Percentiles rank a stretch among this genome's conserved stretches.
These are phyloP conservation scores for Pisolithus orientalis DNA, from an alignment of 768 basidiomycete genomes.

Conservation along the genomic window DNA sequence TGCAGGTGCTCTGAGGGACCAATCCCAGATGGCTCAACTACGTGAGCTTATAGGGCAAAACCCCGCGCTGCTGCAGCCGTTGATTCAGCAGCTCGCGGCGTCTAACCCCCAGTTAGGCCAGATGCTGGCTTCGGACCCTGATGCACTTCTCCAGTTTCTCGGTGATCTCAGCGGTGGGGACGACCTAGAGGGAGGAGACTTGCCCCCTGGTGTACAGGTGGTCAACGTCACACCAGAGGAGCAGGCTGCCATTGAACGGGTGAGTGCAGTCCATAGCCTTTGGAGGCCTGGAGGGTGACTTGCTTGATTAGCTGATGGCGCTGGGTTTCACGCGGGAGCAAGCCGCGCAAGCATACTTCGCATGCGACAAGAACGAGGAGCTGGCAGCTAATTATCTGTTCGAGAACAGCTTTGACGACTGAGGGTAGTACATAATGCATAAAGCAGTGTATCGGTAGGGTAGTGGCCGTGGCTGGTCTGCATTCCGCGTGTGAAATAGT, in stretches of 20 bases:
- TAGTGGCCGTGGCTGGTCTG: neutral
- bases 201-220: slow-evolving; percentile 43
- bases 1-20: slow-evolving; percentile 49
- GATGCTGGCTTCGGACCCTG: slow-evolving; percentile 63
- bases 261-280: slow-evolving; percentile 34
- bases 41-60: slow-evolving; percentile 70
- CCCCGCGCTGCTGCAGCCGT: slow-evolving; percentile 67
- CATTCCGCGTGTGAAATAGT: slow-evolving; percentile 12
- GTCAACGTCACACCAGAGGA: slow-evolving; percentile 85
- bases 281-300: neutral
- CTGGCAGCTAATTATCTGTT: slow-evolving; percentile 93
- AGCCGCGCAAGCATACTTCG: slow-evolving; percentile 88
- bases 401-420: slow-evolving; percentile 58
- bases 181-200: slow-evolving; percentile 33
- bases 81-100: slow-evolving; percentile 76
- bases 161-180: slow-evolving; percentile 37
- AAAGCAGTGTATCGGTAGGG: neutral
- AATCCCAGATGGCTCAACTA: slow-evolving; percentile 65
- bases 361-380: slow-evolving; percentile 96
- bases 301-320: slow-evolving; percentile 58
- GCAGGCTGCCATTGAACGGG: slow-evolving; percentile 80
- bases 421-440: neutral
- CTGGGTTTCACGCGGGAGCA: slow-evolving; percentile 82
- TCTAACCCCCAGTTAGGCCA: slow-evolving; percentile 74
- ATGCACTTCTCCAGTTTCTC: slow-evolving; percentile 58